phyloP scores from a whole-genome alignment of 345 rosid genomes.

The Turritis glabra region DNA sequence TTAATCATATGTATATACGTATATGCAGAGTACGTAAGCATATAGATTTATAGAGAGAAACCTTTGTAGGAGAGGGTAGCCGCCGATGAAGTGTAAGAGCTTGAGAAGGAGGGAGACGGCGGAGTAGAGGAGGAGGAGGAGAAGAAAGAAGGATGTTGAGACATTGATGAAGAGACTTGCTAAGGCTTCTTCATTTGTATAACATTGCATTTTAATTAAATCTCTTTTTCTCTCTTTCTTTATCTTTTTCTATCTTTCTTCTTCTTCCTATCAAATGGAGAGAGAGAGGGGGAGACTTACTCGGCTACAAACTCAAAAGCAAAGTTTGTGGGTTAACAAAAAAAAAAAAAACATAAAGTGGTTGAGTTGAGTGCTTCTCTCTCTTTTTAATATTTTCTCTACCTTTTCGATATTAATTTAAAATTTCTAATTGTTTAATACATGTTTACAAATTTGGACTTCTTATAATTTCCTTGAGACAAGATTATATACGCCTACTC shows the following conservation, averaged over 20 bases:
- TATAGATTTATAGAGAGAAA: slow-evolving; percentile 9
- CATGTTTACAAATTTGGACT: slow-evolving; percentile 5
- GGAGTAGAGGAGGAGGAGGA: slow-evolving; percentile 68
- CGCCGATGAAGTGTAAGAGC: slow-evolving; percentile 66
- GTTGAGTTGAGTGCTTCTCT: slow-evolving; percentile 37
- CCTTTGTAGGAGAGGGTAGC: slow-evolving; percentile 69
- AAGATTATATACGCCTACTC: slow-evolving; percentile 36
- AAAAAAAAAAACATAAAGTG: slow-evolving; percentile 15
- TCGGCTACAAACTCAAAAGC: slow-evolving; percentile 37
- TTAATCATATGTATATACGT: background rate
- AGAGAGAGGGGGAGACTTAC: slow-evolving; percentile 18
- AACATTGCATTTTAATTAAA: slow-evolving; percentile 68
- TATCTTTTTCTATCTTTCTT: slow-evolving; percentile 37
- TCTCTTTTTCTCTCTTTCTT: slow-evolving; percentile 33
- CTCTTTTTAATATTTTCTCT: slow-evolving; percentile 17
- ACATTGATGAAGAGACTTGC: slow-evolving; percentile 67
- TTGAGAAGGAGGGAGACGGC: slow-evolving; percentile 59
- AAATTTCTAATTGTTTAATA: background rate
- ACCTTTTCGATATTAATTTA: slow-evolving; percentile 20
- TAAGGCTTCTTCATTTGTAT: slow-evolving; percentile 64
- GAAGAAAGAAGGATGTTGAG: slow-evolving; percentile 65
- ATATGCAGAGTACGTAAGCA: background rate
- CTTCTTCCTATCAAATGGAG: slow-evolving; percentile 38
- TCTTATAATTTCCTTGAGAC: slow-evolving; percentile 23
- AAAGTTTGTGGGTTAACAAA: slow-evolving; percentile 30